Base-by-base conservation (phyloP, 2,329 filamentous ascomycete species). In the Colletotrichum tamarilloi region DNA sequence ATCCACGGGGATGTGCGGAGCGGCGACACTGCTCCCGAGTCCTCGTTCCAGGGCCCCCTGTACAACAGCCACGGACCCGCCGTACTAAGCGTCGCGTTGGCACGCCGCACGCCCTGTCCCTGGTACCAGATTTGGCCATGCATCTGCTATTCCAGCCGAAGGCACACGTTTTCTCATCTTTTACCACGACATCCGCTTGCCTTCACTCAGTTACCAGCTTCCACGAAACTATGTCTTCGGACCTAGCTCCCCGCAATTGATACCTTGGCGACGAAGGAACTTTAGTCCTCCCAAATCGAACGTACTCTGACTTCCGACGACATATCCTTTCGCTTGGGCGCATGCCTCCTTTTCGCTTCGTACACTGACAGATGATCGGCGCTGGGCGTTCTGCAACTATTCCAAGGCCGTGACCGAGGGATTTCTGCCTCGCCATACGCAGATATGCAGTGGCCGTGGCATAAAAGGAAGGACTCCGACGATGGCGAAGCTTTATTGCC, bases 361-460 rank as follows among this genome's bases (percentile, higher is more conserved):
- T 53, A 32, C 58, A 56, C 38, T 72, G 59, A 74, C 72, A 72
- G 32, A 74, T 74, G 72, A 74, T 60, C 64, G 68, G n/a, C 60
- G 62, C 26, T 73, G 52, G 53, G 58, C 30, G 35, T 66, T 30
- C 42, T 46, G 49, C 26, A 67, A 59, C 52, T 28, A 72, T 26
- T 62, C 62, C 57, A 74, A 74, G 72, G 68, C 63, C 68, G 72
- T 74, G 72, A 74, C 26, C 42, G 63, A 72, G 62, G 68, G 58
- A 55, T 22, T 49, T 19, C 55, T 63, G 62, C 72, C 63, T 73
- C 73, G 57, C 57, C 62, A 35, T 62, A 35, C 58, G 59, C 74
- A 72, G 80, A 79, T 62, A 83, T 83, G 81, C 80, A 80, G 79
- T 83, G 81, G 81, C 81, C 80, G 58, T 82, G 80, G 78, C 78